Evolutionary conservation across 179 eudicot genomes (phyloP), one percentile per base, ranked within the genome.

Genomic region (Amaranthus tricolor): DNA sequence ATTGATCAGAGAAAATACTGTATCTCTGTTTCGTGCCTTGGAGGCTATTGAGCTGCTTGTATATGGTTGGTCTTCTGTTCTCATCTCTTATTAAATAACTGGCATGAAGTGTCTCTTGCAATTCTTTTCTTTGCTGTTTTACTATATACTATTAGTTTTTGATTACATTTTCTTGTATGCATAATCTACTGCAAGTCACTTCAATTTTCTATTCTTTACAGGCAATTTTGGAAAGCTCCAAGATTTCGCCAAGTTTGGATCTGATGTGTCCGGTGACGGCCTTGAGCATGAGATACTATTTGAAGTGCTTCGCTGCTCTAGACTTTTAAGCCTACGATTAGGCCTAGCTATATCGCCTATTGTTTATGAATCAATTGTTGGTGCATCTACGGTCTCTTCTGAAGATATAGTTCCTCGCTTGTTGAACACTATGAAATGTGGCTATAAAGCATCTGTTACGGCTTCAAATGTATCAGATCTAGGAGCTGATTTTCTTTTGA

Each of bases 281-380:
- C 71, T 82, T 71, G 88, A 90, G 68, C 83, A 50, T 72, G 89
- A 85, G 70, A 87, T 91, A 78, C 88, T 96, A 54, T 76, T 79
- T 60, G 98, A 88, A 82, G 88, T 93, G 72, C 90, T 96, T 17
- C 87, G 75, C 54, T 93, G 98, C 82, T 70, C 88, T 66, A 80
- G 76, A 70, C 76, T 58, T 77, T 75, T 93, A 73, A 89, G 84
- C 78, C 90, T 80, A 74, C 92, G 84, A 66, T 81, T 96, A 74
- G 99, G 99, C n/a, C 87, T 89, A 74, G 91, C 89, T 63, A 80
- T 90, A 55, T 86, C 94, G 40, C 86, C 96, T 79, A 74, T 96
- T 75, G 86, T 88, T 80, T 89, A 88, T 73, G 97, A 93, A 68
- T 89, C 94, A 62, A 84, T 90, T 77, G 83, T 91, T 71, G 85